phyloP scores from a whole-genome alignment of 306 rosid genomes.

The Ochetophila trinervis region DNA sequence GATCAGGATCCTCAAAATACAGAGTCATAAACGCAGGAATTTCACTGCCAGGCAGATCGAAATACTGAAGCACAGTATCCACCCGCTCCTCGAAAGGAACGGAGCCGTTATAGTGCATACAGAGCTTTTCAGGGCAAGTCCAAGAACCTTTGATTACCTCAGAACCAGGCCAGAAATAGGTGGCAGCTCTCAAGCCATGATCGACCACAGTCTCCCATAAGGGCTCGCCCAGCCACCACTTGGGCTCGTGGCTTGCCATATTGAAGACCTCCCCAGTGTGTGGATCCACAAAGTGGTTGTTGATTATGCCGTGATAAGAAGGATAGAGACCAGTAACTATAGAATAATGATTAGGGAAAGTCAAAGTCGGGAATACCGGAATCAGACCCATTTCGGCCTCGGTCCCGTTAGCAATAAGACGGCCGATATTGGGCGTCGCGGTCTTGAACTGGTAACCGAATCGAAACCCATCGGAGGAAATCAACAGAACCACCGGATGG shows the following conservation, averaged over 20 bases:
- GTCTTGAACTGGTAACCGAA: slow-evolving; percentile 96
- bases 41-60: slow-evolving; percentile 68
- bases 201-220: slow-evolving; percentile 84
- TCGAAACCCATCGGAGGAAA: slow-evolving; percentile 94
- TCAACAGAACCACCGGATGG: slow-evolving; percentile 57
- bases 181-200: slow-evolving; percentile 75
- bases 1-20: slow-evolving; percentile 98
- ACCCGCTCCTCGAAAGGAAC: slow-evolving; percentile 84
- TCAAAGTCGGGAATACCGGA: slow-evolving; percentile 83
- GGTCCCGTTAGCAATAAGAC: slow-evolving; percentile 77
- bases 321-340: slow-evolving; percentile 96
- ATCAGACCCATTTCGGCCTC: slow-evolving; percentile 85
- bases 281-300: slow-evolving; percentile 79
- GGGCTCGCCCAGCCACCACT: slow-evolving; percentile 99
- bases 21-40: slow-evolving; percentile 84
- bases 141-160: slow-evolving; percentile 95
- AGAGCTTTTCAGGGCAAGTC: slow-evolving; percentile 56
- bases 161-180: slow-evolving; percentile 94
- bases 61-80: slow-evolving; percentile 51
- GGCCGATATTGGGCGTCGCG: slow-evolving; percentile 55
- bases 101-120: slow-evolving; percentile 59
- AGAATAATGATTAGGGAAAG: slow-evolving; percentile 93
- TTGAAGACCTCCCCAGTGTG: slow-evolving; percentile 56
- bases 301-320: slow-evolving; percentile 80
- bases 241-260: slow-evolving; percentile 76